phyloP scores from a whole-genome alignment of 2,329 filamentous ascomycete genomes.

The Ophiocordyceps camponoti-saundersi region DNA sequence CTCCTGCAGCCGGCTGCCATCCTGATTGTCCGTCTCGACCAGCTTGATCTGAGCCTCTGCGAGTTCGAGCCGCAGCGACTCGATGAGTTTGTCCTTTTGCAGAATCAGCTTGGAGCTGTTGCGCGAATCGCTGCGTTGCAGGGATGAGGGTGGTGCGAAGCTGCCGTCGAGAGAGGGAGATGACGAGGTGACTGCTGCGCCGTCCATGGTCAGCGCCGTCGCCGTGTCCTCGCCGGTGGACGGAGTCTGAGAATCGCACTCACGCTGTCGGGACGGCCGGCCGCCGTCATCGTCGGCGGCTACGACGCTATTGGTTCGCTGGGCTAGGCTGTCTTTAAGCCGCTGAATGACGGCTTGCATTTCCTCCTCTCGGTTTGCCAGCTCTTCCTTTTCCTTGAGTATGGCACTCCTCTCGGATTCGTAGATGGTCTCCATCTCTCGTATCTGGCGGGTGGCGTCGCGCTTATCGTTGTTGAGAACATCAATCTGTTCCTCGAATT shows the following conservation, averaged over 20 bases:
- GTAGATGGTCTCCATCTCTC: conserved; percentile 85
- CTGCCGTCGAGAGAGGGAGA: conserved; percentile 59
- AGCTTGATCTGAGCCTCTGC: conserved; percentile 93
- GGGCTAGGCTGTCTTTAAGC: conserved; percentile 74
- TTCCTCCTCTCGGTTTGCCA: conserved; percentile 70
- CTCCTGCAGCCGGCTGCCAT: conserved; percentile 72
- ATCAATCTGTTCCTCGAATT: conserved; percentile 72
- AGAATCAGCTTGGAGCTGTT: conserved; percentile 80
- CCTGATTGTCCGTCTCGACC: conserved; percentile 84
- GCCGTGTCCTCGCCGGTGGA: not conserved
- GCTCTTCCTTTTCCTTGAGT: conserved; percentile 83
- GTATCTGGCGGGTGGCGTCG: conserved; percentile 64
- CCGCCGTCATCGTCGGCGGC: conserved; percentile 34
- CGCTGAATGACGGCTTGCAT: conserved; percentile 81
- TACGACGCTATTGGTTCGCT: conserved; percentile 35
- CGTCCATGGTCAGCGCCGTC: conserved; percentile 6
- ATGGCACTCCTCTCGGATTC: conserved; percentile 77
- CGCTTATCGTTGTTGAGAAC: conserved; percentile 69
- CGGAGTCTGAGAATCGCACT: conserved; percentile 7
- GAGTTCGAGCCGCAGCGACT: conserved; percentile 77
- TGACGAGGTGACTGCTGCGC: conserved; percentile 32
- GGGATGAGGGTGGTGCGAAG: conserved; percentile 72
- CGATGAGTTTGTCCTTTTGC: conserved; percentile 94
- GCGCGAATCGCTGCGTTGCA: conserved; percentile 75
- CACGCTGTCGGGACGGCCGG: conserved; percentile 40